Evolutionary conservation across 768 basidiomycete genomes (phyloP).

Genomic region (Xerocomellus intermedius): DNA sequence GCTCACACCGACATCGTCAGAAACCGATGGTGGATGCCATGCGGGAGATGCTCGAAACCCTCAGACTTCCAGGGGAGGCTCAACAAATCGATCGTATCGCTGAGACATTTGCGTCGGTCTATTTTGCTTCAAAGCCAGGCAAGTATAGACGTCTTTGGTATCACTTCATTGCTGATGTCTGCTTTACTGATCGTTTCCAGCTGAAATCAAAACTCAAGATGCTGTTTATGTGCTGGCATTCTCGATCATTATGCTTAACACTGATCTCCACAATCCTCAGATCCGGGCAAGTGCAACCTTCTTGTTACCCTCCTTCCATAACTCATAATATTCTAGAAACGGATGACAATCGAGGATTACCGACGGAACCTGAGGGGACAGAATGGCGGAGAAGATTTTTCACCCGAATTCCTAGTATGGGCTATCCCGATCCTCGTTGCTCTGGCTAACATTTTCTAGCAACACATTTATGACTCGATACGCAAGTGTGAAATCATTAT

Average conservation of each 20-base stretch:
- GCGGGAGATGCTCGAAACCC: conserved; percentile 90
- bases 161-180: not conserved
- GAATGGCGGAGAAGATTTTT: conserved; percentile 82
- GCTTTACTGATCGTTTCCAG: conserved; percentile 36
- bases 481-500: conserved; percentile 92
- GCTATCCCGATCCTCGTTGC: not conserved
- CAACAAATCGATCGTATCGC: conserved; percentile 94
- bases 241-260: conserved; percentile 98
- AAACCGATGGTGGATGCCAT: conserved; percentile 95
- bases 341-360: conserved; percentile 96
- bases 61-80: conserved; percentile 91
- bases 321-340: conserved; percentile 57
- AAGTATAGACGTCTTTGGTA: not conserved
- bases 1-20: conserved; percentile 39
- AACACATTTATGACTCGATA: conserved; percentile 91
- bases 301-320: not conserved
- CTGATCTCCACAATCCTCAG: conserved; percentile 94
- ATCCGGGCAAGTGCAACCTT: conserved; percentile 56
- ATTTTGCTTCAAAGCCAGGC: conserved; percentile 86
- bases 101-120: conserved; percentile 89
- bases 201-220: conserved; percentile 87
- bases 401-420: conserved; percentile 78
- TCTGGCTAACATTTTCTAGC: conserved; percentile 43
- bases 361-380: conserved; percentile 89
- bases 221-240: conserved; percentile 92